A percentile compares a stretch with the other conserved stretches of the same genome.
These are phyloP conservation scores for Ceratocystis cubensis DNA, from an alignment of 2,329 filamentous ascomycete genomes.

Conservation along the genomic window DNA sequence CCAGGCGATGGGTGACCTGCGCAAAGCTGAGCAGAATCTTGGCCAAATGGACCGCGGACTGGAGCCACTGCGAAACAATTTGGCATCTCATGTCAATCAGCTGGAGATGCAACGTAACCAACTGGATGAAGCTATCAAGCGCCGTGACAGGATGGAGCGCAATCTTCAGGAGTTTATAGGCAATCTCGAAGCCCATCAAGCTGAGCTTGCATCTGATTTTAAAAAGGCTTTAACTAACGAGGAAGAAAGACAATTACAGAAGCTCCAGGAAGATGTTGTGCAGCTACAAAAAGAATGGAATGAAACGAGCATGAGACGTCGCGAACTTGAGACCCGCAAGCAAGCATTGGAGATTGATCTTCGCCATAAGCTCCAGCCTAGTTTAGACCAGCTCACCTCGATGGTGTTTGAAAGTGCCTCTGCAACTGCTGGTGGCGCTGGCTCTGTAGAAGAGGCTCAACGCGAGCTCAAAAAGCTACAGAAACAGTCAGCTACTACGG, in stretches of 20 bases:
- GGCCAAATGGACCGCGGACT: slow-evolving; percentile 71
- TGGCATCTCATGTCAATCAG: slow-evolving; percentile 61
- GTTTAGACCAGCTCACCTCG: slow-evolving; percentile 72
- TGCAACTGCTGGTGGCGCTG: slow-evolving; percentile 26
- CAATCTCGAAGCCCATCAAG: slow-evolving; percentile 62
- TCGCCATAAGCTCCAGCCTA: slow-evolving; percentile 75
- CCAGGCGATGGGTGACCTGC: slow-evolving; percentile 65
- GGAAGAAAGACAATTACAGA: slow-evolving; percentile 73
- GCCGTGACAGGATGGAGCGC: slow-evolving; percentile 56
- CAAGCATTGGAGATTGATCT: slow-evolving; percentile 75
- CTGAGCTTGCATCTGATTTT: slow-evolving; percentile 74
- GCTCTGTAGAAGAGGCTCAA: slow-evolving; percentile 63
- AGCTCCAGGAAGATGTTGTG: slow-evolving; percentile 55
- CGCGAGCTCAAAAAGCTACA: slow-evolving; percentile 69
- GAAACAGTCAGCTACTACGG: slow-evolving; percentile 53
- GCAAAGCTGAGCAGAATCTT: slow-evolving; percentile 68
- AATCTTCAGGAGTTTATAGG: slow-evolving; percentile 66
- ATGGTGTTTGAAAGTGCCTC: slow-evolving; percentile 54
- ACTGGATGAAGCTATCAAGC: slow-evolving; percentile 54
- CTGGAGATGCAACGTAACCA: slow-evolving; percentile 61
- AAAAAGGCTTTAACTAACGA: slow-evolving; percentile 72
- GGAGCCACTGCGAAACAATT: slow-evolving; percentile 63
- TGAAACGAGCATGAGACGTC: slow-evolving; percentile 57
- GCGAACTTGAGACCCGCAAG: slow-evolving; percentile 69
- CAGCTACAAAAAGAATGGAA: slow-evolving; percentile 66